Percentiles rank a stretch among this genome's conserved stretches.
Evolutionary conservation across 78 protist species (phyloP).

Genomic region (Dictyostelium purpureum): DNA sequence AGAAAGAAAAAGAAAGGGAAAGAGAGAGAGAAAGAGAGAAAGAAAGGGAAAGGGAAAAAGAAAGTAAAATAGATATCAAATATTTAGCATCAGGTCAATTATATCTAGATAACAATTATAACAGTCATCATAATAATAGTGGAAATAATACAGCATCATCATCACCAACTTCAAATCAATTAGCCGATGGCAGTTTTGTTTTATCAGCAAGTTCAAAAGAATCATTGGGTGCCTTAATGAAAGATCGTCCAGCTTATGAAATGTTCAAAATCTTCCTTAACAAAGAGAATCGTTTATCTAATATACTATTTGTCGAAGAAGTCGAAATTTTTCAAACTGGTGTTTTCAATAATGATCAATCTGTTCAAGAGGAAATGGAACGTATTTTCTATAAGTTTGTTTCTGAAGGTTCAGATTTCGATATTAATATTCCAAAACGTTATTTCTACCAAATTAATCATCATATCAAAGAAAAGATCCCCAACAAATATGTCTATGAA

Average conservation of each 20-base stretch:
- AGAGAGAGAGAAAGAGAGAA: not conserved
- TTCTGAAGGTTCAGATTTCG: not conserved
- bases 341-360: not conserved
- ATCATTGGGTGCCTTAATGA: conserved; percentile 10
- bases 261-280: conserved; percentile 25
- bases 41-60: not conserved
- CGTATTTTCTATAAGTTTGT: not conserved
- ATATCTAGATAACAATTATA: not conserved
- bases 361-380: conserved; percentile 21
- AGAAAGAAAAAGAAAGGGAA: not conserved
- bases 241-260: conserved; percentile 36
- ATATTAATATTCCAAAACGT: not conserved
- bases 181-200: not conserved
- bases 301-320: conserved; percentile 42
- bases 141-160: not conserved
- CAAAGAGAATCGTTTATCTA: not conserved
- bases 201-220: conserved; percentile 23
- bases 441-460: conserved; percentile 16
- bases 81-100: conserved; percentile 1
- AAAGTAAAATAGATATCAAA: not conserved
- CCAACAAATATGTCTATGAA: conserved; percentile 2
- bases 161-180: not conserved
- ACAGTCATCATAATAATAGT: not conserved
- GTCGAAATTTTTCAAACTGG: conserved; percentile 19
- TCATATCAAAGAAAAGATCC: not conserved